These are phyloP conservation scores for Blastobotrys buckinghamii DNA, from an alignment of 1,139 yeast species.

Conservation along the genomic window DNA sequence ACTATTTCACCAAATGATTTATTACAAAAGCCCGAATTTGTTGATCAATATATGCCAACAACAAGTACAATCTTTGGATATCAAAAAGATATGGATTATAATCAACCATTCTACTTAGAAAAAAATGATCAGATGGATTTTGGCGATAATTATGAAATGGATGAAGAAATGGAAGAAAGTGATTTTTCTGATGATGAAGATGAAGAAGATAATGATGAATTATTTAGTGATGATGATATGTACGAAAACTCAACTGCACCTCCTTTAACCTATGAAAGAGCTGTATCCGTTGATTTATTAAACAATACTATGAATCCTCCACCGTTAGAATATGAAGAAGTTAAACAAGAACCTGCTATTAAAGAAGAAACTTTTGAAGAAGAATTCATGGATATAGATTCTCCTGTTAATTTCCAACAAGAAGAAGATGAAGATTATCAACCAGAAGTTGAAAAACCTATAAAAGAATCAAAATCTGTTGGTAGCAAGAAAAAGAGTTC, in stretches of 20 bases:
- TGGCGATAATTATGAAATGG: conserved; percentile 27
- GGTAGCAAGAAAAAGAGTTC: background rate
- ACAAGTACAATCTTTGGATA: conserved; percentile 6
- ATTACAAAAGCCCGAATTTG: conserved; percentile 19
- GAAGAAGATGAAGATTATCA: background rate
- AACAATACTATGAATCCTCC: background rate
- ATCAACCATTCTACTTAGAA: conserved; percentile 10
- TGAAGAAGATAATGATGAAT: conserved; percentile 10
- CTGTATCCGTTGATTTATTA: background rate
- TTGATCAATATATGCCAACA: conserved; percentile 7
- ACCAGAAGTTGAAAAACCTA: background rate
- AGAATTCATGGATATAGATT: background rate
- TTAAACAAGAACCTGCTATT: background rate
- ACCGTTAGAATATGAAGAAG: background rate
- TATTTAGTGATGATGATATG: background rate
- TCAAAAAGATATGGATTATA: conserved; percentile 11
- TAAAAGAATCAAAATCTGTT: background rate
- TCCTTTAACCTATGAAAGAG: conserved; percentile 1
- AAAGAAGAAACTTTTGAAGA: background rate
- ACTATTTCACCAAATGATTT: conserved; percentile 19
- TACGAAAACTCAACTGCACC: background rate
- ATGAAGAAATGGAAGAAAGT: conserved; percentile 31
- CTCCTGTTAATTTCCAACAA: background rate
- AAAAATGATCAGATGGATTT: conserved; percentile 11
- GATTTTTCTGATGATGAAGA: conserved; percentile 24